Evolutionary conservation across 2,329 filamentous ascomycete genomes (phyloP), one percentile per base, ranked within the genome.

Genomic region (Sarocladium kiliense): DNA sequence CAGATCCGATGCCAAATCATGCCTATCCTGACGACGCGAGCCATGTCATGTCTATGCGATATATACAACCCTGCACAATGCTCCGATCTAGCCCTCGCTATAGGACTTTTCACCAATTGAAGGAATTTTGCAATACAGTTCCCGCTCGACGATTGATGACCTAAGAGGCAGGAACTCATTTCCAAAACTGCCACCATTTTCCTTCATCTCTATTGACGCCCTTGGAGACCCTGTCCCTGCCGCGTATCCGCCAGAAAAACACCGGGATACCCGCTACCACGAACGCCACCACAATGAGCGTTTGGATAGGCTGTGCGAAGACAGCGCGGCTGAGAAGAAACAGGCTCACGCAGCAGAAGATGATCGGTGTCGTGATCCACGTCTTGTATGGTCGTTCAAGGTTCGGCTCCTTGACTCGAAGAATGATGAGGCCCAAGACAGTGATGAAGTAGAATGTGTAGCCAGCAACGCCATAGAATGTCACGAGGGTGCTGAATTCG

Each of bases 391-490:
- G 93, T 25, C 94, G 77, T 69, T 97, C 91, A 45, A 99, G 79
- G 59, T 86, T 78, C 3, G 94, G 94, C 70, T 99, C 94, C 59
- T 82, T 82, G 27, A 97, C 90, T 27, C 94, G 81, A 58, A 99
- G 77, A 54, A 99, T 82, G 59, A 99, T 97, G 50, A 99, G 79
- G 0, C 94, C 94, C 0, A 99, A 81, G 0, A 99, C 94, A 0
- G 93, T 95, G 55, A 96, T 75, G 70, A 99, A 99, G 74, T 99
- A 99, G 68, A 99, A 99, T 0, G 90, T 90, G 69, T 99, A 99
- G 14, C 92, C 92, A 0, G 94, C 94, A 12, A 99, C 94, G 56
- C 94, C 94, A 73, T 97, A 97, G 68, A 99, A 99, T 0, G 94
- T 97, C 56, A 97, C 81, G 2, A 99, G 81, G 0, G 93, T 96